Evolutionary conservation across 148 eudicot genomes (phyloP), one percentile per base, ranked within the genome.

Genomic region (Beta vulgaris): DNA sequence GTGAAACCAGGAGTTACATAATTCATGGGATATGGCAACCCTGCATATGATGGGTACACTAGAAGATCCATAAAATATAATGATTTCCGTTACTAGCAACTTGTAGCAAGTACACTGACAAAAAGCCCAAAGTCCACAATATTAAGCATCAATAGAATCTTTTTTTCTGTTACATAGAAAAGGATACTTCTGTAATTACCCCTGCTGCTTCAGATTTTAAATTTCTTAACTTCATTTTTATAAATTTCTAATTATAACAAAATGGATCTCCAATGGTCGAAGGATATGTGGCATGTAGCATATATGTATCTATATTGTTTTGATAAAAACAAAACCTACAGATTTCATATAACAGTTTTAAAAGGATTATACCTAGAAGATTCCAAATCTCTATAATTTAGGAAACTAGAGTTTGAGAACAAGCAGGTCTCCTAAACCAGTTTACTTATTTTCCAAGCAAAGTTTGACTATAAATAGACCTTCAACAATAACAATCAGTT

Each of bases 381-480:
- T 14, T 49, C 54, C 57, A 69, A n/a, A n/a, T 69, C 13, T 31
- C 72, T 28, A 29, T 26, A 12, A 43, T 44, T 68, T 14, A 69
- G 72, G 72, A 69, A 69, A 46, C 25, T 44, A 28, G 53, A 25
- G 35, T 25, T 49, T 44, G 18, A 32, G 71, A 8, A 49, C 37
- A 26, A 37, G 37, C 21, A 69, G 58, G 58, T 2, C 32, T 26
- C 58, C 25, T 16, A 48, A 61, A 11, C 10, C 3, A 15, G 35
- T 48, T 69, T 44, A 32, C 72, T 69, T 43, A 1, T 16, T 49
- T 39, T 67, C 72, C 72, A 46, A 69, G 57, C 37, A 26, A 46
- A 29, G 3, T 46, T 48, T 48, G 1, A 46, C 58, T 69, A 69
- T 69, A 69, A 69, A 69, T 44, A 69, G 25, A 34, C 58, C 72